These are phyloP conservation scores for Anaeromyces robustus DNA, from an alignment of 192 early-diverging fungal species.

Conservation along the genomic window DNA sequence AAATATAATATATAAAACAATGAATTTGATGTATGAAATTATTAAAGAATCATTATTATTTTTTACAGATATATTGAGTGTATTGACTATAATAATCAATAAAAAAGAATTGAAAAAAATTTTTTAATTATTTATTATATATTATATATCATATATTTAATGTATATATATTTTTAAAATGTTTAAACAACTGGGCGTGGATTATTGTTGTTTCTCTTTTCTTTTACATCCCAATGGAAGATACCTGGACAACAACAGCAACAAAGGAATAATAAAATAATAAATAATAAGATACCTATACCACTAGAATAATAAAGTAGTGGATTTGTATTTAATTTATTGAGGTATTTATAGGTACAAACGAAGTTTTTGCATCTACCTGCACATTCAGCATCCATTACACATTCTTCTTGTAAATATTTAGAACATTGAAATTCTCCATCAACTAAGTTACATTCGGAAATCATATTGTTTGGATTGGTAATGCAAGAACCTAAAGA, in stretches of 20 bases:
- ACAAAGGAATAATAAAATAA: background rate
- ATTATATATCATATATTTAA: no score
- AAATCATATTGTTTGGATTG: background rate
- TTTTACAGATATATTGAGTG: no score
- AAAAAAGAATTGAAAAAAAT: no score
- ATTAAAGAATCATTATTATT: no score
- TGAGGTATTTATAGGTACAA: background rate
- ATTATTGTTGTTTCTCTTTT: background rate
- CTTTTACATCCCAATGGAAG: background rate
- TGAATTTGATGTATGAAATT: no score
- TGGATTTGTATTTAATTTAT: background rate
- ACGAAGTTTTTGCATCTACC: background rate
- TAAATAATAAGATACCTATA: background rate
- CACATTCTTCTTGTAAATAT: background rate
- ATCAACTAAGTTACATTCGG: background rate
- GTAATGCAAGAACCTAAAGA: background rate
- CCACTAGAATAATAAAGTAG: background rate
- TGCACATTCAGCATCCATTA: background rate
- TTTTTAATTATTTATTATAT: no score
- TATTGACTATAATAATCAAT: no score
- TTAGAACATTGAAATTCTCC: background rate
- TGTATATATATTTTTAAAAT: no score
- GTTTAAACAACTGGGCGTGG: background rate
- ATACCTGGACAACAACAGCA: background rate
- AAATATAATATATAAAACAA: no score